Conservation (phyloP, 495 filamentous ascomycete genomes). For the Penicillium canariense region DNA sequence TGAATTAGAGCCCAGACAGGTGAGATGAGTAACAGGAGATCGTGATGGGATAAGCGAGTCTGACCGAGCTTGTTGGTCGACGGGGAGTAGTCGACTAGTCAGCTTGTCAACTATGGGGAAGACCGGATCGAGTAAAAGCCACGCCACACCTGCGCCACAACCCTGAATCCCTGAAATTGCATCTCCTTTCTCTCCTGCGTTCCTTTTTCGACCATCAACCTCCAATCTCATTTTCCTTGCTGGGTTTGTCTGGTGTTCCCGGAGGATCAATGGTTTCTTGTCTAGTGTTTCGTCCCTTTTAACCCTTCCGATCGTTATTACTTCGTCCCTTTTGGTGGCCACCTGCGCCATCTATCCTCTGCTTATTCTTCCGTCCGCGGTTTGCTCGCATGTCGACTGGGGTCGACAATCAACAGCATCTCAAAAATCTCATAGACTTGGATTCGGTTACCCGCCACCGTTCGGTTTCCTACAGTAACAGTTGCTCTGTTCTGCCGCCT, state of each 20-base stretch:
- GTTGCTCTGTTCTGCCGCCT: conserved; percentile 12
- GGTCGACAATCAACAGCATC: conserved; percentile 34
- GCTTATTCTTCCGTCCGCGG: conserved; percentile 10
- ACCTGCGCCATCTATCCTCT: conserved; percentile 17
- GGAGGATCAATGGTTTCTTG: conserved; percentile 34
- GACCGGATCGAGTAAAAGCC: conserved; percentile 22
- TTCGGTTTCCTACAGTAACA: conserved; percentile 32
- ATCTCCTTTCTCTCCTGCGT: conserved; percentile 27
- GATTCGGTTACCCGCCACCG: conserved; percentile 32
- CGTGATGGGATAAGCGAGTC: too few relatives aligned
- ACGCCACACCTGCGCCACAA: conserved; percentile 32
- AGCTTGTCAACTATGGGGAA: conserved; percentile 4
- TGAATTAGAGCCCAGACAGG: background rate
- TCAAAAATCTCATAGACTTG: conserved; percentile 17
- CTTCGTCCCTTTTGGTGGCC: conserved; percentile 13
- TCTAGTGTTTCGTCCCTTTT: conserved; percentile 4
- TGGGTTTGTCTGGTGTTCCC: conserved; percentile 27
- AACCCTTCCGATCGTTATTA: conserved; percentile 28
- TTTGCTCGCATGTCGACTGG: conserved; percentile 52
- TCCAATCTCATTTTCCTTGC: conserved; percentile 18
- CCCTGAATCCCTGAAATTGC: conserved; percentile 19
- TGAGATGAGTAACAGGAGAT: background rate
- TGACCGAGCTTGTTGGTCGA: background rate
- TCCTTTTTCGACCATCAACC: conserved; percentile 8
- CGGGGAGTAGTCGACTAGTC: conserved; percentile 4